Conservation (phyloP, 2,329 filamentous ascomycete species). For the Rhinocladiella mackenziei region DNA sequence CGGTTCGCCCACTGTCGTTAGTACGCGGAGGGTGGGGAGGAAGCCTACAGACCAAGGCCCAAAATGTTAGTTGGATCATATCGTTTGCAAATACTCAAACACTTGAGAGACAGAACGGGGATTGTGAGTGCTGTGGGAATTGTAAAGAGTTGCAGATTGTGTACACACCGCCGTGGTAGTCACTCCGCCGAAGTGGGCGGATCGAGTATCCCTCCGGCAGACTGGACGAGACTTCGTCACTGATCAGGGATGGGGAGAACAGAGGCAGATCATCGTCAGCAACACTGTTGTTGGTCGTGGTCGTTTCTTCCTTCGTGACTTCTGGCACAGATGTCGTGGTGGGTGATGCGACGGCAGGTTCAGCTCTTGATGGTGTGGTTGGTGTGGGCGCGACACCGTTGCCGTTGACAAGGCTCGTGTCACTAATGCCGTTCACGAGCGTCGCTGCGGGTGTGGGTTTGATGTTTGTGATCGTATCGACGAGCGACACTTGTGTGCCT, state of each 20-base stretch:
- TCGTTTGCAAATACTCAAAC: too few species aligned
- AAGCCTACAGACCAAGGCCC: slow-evolving; percentile 58
- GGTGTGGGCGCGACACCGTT: slow-evolving; percentile 1
- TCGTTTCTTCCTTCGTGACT: not conserved
- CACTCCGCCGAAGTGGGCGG: slow-evolving; percentile 71
- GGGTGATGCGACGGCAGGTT: not conserved
- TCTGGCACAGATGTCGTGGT: slow-evolving; percentile 1
- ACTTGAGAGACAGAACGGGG: not conserved
- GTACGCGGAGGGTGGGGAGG: slow-evolving; percentile 82
- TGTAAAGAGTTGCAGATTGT: not conserved
- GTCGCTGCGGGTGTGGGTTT: slow-evolving; percentile 7
- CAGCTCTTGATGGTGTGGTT: not conserved
- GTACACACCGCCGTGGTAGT: slow-evolving; percentile 60
- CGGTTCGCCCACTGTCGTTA: slow-evolving; percentile 91
- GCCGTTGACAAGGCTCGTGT: too few species aligned
- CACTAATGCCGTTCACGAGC: not conserved
- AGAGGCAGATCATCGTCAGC: slow-evolving; percentile 54
- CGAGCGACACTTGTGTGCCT: slow-evolving; percentile 6
- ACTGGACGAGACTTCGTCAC: slow-evolving; percentile 64
- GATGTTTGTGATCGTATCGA: not conserved
- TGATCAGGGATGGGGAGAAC: slow-evolving; percentile 74
- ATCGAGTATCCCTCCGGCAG: slow-evolving; percentile 80
- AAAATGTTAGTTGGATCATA: not conserved
- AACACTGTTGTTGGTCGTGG: slow-evolving; percentile 2
- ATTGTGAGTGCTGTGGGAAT: not conserved